These are phyloP conservation scores for Aspergillus indologenus DNA, from an alignment of 495 filamentous ascomycete genomes.

Conservation along the genomic window DNA sequence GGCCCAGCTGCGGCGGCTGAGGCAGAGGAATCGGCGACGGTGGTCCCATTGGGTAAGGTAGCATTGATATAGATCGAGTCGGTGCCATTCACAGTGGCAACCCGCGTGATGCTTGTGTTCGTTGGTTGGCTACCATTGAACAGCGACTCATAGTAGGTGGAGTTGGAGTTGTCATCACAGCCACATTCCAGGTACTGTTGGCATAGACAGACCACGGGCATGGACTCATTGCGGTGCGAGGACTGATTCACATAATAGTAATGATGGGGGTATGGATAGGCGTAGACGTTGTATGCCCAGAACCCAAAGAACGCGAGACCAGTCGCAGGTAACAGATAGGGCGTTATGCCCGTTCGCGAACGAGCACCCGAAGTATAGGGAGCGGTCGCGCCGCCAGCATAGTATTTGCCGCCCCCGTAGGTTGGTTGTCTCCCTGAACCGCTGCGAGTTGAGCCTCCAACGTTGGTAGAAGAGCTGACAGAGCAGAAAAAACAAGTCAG, in stretches of 20 bases:
- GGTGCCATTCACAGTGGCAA: slow-evolving; percentile 70
- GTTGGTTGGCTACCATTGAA: slow-evolving; percentile 63
- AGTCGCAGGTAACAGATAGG: slow-evolving; percentile 55
- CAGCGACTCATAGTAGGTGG: slow-evolving; percentile 55
- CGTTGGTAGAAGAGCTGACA: slow-evolving; percentile 35
- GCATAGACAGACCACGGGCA: slow-evolving; percentile 74
- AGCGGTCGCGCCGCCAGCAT: slow-evolving; percentile 68
- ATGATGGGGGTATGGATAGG: slow-evolving; percentile 66
- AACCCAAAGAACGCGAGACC: slow-evolving; percentile 60
- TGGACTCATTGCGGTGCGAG: slow-evolving; percentile 58
- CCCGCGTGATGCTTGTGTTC: slow-evolving; percentile 61
- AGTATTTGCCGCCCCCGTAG: slow-evolving; percentile 69
- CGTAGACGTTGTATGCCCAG: slow-evolving; percentile 51
- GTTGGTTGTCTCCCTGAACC: slow-evolving; percentile 61
- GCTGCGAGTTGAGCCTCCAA: slow-evolving; percentile 61
- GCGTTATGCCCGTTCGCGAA: slow-evolving; percentile 57
- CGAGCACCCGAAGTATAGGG: slow-evolving; percentile 63
- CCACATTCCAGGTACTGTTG: slow-evolving; percentile 67
- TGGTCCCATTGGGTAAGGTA: slow-evolving; percentile 81
- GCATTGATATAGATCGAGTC: slow-evolving; percentile 78
- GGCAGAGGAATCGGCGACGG: slow-evolving; percentile 45
- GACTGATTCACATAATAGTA: slow-evolving; percentile 51
- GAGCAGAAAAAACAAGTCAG: not conserved
- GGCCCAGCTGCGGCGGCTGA: slow-evolving; percentile 28
- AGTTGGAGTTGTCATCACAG: slow-evolving; percentile 72